phyloP scores from a whole-genome alignment of 2,329 filamentous ascomycete genomes.

The Fusarium irregulare region DNA sequence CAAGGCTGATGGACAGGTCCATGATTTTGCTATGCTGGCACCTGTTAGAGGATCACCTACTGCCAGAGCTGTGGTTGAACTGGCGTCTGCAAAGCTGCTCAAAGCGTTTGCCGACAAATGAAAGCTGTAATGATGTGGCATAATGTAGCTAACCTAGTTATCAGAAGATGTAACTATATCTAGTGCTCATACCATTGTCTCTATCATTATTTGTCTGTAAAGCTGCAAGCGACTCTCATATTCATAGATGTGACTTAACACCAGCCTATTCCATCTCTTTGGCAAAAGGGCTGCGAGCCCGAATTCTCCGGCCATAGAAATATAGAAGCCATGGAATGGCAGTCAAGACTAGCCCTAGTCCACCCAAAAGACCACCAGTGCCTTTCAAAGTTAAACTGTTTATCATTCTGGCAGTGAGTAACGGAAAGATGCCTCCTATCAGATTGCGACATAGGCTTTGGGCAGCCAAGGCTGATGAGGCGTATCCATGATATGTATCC shows the following conservation, averaged over 20 bases:
- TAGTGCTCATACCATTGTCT: background rate
- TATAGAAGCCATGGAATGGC: slow-evolving; percentile 75
- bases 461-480: slow-evolving; percentile 85
- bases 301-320: slow-evolving; percentile 71
- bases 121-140: background rate
- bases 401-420: slow-evolving; percentile 82
- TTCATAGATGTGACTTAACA: background rate
- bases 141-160: background rate
- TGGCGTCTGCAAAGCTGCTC: slow-evolving; percentile 6
- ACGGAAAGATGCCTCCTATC: slow-evolving; percentile 81
- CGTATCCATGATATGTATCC: slow-evolving; percentile 88
- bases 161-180: background rate
- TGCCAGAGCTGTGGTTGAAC: slow-evolving; percentile 19
- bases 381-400: slow-evolving; percentile 66
- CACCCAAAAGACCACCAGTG: slow-evolving; percentile 73
- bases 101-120: background rate
- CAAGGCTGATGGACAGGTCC: slow-evolving; percentile 25
- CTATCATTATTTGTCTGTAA: background rate
- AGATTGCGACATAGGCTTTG: slow-evolving; percentile 91
- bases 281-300: slow-evolving; percentile 72
- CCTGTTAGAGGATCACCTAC: slow-evolving; percentile 13
- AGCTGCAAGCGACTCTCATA: fast-evolving
- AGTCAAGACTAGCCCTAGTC: slow-evolving; percentile 68
- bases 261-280: slow-evolving; percentile 10
- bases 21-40: slow-evolving; percentile 22